Base-by-base conservation (phyloP, 306 rosid genomes). In the Trichosanthes truncata region DNA sequence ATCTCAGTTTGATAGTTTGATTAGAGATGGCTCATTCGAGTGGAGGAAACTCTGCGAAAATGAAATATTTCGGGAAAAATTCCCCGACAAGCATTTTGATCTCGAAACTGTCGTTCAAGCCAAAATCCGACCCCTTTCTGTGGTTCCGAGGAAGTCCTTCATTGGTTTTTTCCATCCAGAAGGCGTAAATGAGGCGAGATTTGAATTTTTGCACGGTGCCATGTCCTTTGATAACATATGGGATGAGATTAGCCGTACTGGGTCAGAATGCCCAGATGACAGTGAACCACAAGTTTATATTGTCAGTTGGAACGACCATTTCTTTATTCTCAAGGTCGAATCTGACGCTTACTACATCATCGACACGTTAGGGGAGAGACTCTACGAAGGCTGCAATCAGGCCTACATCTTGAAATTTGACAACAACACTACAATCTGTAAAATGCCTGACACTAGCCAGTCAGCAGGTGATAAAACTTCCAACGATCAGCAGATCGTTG, bases 221-320 rank as follows among this genome's bases (percentile, higher is more conserved):
- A 91, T 96, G 99, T 91, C 97, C 51, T 93, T 96, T 29, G 99
- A 96, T 84, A 93, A 90, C 89, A 96, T 96, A 52, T 96, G 99
- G 99, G 99, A 96, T 71, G 99, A 96, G 87, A 93, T 96, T 75
- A 92, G 89, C 85, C 87, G 80, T 9, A 83, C 83, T 41, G 97
- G 82, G 75, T 83, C 82, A 0, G 90, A 89, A 49, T 90, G 89
- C 81, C 77, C 81, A 14, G 71, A 80, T 52, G 86, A 77, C 41
- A 82, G 78, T 15, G 94, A 90, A 81, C 89, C 98, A n/a, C 89
- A 82, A 57, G 84, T 96, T 82, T 96, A 86, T 41, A 88, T 96
- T 33, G 94, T 96, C 56, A 90, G 99, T 82, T 96, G 99, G 99
- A 96, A 96, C 76, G 99, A 96, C 77, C 99, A 96, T 86, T 96